Percentiles rank a stretch among this genome's conserved stretches.
phyloP scores from a whole-genome alignment of 2,329 filamentous ascomycete species.

The Colletotrichum coccodes region DNA sequence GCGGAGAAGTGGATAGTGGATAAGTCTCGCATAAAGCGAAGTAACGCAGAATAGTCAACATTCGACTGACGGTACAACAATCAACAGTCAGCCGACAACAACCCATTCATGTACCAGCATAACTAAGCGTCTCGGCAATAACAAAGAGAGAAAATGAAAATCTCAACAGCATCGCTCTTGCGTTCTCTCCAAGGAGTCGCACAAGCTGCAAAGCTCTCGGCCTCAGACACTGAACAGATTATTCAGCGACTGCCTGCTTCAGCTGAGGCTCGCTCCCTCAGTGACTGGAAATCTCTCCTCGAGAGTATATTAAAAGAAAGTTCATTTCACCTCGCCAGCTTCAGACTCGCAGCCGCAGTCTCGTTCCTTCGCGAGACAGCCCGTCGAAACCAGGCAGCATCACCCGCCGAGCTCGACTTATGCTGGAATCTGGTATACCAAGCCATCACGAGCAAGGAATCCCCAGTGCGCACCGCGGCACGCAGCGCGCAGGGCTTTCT shows the following conservation, averaged over 20 bases:
- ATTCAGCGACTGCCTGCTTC: neutral
- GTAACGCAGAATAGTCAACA: neutral
- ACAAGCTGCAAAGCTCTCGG: neutral
- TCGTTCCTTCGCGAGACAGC: conserved; percentile 3
- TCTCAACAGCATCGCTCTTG: neutral
- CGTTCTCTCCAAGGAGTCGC: neutral
- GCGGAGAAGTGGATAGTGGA: neutral
- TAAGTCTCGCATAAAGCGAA: neutral
- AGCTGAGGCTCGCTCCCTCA: neutral
- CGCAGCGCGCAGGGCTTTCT: conserved; percentile 48
- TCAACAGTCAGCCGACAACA: neutral
- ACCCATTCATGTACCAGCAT: neutral
- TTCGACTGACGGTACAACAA: neutral
- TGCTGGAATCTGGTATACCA: neutral
- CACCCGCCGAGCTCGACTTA: neutral
- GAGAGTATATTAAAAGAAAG: neutral
- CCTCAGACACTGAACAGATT: neutral
- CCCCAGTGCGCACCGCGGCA: conserved; percentile 13
- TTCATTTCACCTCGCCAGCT: neutral
- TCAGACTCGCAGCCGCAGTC: conserved; percentile 1
- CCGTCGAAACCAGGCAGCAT: neutral
- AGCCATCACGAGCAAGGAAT: neutral
- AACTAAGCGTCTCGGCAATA: neutral
- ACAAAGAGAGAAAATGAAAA: neutral
- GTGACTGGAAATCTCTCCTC: neutral